Conservation (phyloP, 768 basidiomycete genomes). For the Suillus americanus region DNA sequence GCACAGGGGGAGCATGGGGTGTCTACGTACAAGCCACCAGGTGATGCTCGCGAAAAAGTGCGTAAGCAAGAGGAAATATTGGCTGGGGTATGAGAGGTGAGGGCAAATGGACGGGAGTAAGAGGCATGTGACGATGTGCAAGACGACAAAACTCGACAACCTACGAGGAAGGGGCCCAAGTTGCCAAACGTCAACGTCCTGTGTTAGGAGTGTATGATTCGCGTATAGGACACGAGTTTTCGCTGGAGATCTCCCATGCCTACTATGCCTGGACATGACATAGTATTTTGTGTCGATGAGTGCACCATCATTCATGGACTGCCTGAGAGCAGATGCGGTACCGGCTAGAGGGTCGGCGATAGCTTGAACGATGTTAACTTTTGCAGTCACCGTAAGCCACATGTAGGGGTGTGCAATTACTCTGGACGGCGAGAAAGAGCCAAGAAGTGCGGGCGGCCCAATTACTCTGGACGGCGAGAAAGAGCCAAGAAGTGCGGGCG, state of each 20-base stretch:
- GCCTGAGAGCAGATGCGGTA: conserved; percentile 18
- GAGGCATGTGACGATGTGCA: conserved; percentile 66
- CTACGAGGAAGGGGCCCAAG: not conserved
- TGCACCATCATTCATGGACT: conserved; percentile 26
- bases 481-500: conserved; percentile 24
- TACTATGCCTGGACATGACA: conserved; percentile 24
- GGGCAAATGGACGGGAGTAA: conserved; percentile 56
- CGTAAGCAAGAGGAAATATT: conserved; percentile 51
- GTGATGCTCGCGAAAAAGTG: conserved; percentile 55
- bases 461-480: conserved; percentile 15
- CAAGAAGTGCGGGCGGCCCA: conserved; percentile 23
- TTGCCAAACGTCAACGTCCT: not conserved
- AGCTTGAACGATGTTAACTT: conserved; percentile 10
- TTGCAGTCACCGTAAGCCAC: conserved; percentile 18
- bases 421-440: conserved; percentile 19
- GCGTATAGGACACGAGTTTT: conserved; percentile 26
- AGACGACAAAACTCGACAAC: not conserved
- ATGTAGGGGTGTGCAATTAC: conserved; percentile 19
- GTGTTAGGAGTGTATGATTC: conserved; percentile 8
- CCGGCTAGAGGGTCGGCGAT: conserved; percentile 16
- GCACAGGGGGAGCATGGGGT: conserved; percentile 46
- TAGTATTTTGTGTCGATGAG: conserved; percentile 31
- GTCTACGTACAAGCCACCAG: conserved; percentile 54
- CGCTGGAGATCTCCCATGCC: conserved; percentile 13
- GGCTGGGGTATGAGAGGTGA: conserved; percentile 54